A percentile compares a stretch with the other conserved stretches of the same genome.
phyloP scores from a whole-genome alignment of 345 rosid genomes.

The Salix brachista region DNA sequence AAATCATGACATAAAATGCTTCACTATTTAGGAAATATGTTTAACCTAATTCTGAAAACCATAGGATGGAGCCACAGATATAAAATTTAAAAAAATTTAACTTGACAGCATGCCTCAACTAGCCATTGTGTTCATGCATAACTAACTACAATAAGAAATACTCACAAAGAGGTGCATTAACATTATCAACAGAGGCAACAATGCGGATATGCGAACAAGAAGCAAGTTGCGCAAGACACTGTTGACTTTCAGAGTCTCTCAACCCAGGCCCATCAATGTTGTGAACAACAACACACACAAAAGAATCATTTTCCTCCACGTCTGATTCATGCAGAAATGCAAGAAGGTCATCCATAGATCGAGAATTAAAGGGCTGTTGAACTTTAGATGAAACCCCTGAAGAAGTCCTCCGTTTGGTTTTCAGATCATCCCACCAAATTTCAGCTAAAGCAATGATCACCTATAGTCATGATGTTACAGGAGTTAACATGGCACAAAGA shows the following conservation, averaged over 20 bases:
- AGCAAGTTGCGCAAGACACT: slow-evolving; percentile 70
- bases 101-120: not conserved
- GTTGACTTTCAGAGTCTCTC: slow-evolving; percentile 79
- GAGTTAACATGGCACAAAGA: not conserved
- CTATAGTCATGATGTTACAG: slow-evolving; percentile 27
- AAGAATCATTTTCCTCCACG: slow-evolving; percentile 47
- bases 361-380: slow-evolving; percentile 59
- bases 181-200: slow-evolving; percentile 88
- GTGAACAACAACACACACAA: slow-evolving; percentile 64
- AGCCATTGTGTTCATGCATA: not conserved
- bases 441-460: slow-evolving; percentile 60
- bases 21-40: not conserved
- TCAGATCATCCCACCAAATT: slow-evolving; percentile 59
- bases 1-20: not conserved
- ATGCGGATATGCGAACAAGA: slow-evolving; percentile 66
- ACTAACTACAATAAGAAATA: not conserved
- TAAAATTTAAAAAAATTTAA: too few species aligned
- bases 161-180: slow-evolving; percentile 81
- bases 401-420: slow-evolving; percentile 37
- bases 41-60: too few species aligned
- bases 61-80: too few species aligned
- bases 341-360: slow-evolving; percentile 67
- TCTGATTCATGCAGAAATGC: slow-evolving; percentile 50
- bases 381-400: slow-evolving; percentile 31
- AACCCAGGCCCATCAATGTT: slow-evolving; percentile 88